These are phyloP conservation scores for Mesembryanthemum crystallinum DNA, from an alignment of 148 eudicot species.

Conservation along the genomic window DNA sequence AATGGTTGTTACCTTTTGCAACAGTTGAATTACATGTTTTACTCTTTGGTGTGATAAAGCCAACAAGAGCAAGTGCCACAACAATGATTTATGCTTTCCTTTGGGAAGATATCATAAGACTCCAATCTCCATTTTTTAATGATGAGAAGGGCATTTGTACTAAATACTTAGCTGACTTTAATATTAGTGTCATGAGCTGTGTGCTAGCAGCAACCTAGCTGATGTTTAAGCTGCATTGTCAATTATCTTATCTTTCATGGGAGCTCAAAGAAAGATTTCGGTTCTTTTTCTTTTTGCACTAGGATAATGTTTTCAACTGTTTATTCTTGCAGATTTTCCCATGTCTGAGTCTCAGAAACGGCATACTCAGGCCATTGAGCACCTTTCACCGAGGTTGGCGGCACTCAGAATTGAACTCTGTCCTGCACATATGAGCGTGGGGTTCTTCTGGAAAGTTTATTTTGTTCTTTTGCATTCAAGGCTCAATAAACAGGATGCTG, in stretches of 20 bases:
- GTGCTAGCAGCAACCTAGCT: too few species aligned
- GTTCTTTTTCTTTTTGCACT: not conserved
- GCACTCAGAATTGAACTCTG: slow-evolving; percentile 90
- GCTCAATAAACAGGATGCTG: slow-evolving; percentile 69
- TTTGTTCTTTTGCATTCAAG: slow-evolving; percentile 84
- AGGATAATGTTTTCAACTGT: not conserved
- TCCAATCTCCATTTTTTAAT: too few species aligned
- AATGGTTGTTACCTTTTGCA: not conserved
- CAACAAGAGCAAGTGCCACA: too few species aligned
- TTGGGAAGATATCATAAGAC: not conserved
- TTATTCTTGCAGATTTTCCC: slow-evolving; percentile 53
- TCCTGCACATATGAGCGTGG: slow-evolving; percentile 76
- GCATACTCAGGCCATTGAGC: slow-evolving; percentile 71
- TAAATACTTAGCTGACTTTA: too few species aligned
- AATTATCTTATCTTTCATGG: too few species aligned
- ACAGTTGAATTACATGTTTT: not conserved
- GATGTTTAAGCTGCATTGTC: too few species aligned
- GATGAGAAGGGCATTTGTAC: too few species aligned
- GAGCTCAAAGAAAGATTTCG: too few species aligned
- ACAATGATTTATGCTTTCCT: not conserved
- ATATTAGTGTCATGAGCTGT: too few species aligned
- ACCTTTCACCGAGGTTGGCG: slow-evolving; percentile 65
- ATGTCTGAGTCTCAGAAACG: slow-evolving; percentile 64
- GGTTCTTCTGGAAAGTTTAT: slow-evolving; percentile 90
- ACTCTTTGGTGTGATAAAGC: not conserved